Base-by-base conservation (phyloP, 495 filamentous ascomycete species). In the Aspergillus heteromorphus region DNA sequence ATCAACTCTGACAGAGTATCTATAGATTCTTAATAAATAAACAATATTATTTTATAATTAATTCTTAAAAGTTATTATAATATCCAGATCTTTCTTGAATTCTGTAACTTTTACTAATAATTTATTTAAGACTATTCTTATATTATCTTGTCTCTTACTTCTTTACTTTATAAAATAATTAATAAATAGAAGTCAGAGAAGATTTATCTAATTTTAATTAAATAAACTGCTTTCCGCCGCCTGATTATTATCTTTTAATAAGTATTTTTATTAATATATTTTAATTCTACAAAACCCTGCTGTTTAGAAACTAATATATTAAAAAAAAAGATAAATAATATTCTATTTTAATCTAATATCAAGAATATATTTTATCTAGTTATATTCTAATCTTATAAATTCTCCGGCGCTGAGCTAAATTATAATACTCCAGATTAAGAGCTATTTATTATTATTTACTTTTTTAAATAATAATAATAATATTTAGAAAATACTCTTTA, bases 251-350 rank as follows among this genome's bases (percentile, higher is more conserved):
- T 19, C 25, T 41, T 25, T 25, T 38, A 50, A 40, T 21, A 10
- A 6, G 11, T 34, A 11, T 14, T 34, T 34, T 2, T 34, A 34
- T 11, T 34, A 11, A 34, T 34, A 11, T 34, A 34, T 34, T 50
- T 30, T 50, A 50, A 36, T 20, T 50, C 17, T 19, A 38, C 20
- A 50, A 50, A 34, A 17, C 17, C 31, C 8, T 5, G 19, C 20
- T 13, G 42, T 21, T 21, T 41, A 51, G 21, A 41, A 6, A 21
- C n/a, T 41, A 20, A 21, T n/a, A 51, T 11, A 25, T 41, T 34
- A 11, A 34, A 11, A 34, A 51, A 40, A 41, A n/a, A 51, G 25
- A 51, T 41, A 21, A 41, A n/a, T n/a, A 51, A 41, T 34, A 34
- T 27, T 25, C 27, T 41, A 23, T 41, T 9, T n/a, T 41, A 51